Conservation (phyloP, 2,329 filamentous ascomycete species). For the Calonectria multiphialidica region DNA sequence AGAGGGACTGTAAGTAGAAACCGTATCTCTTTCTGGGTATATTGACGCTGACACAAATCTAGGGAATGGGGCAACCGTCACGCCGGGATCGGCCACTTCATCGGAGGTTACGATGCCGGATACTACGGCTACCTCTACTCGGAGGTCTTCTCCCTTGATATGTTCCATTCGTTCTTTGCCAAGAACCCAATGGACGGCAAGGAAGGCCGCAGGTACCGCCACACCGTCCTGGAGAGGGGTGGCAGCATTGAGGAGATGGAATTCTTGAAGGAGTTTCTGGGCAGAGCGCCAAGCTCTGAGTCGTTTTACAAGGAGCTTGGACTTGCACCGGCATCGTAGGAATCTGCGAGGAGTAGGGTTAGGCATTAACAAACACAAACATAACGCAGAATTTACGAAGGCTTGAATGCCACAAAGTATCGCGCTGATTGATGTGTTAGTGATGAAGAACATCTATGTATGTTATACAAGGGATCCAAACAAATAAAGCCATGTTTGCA, state of each 20-base stretch:
- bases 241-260: slow-evolving; percentile 86
- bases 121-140: slow-evolving; percentile 84
- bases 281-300: slow-evolving; percentile 80
- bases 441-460: not conserved
- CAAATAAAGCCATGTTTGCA: slow-evolving; percentile 3
- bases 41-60: slow-evolving; percentile 42
- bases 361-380: slow-evolving; percentile 20
- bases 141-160: slow-evolving; percentile 85
- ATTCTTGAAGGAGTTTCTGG: slow-evolving; percentile 82
- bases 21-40: not conserved
- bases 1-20: slow-evolving; percentile 60
- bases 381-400: not conserved
- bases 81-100: slow-evolving; percentile 84
- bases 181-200: slow-evolving; percentile 81
- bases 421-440: not conserved
- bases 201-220: slow-evolving; percentile 81
- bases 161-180: slow-evolving; percentile 87
- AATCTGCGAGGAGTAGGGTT: not conserved
- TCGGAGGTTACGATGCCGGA: slow-evolving; percentile 87
- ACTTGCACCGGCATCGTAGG: slow-evolving; percentile 38
- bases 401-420: not conserved
- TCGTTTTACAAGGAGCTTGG: slow-evolving; percentile 86
- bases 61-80: slow-evolving; percentile 82
- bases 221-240: slow-evolving; percentile 82
- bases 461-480: not conserved